phyloP scores from a whole-genome alignment of 2,329 filamentous ascomycete genomes.

The Claviceps quebecensis region DNA sequence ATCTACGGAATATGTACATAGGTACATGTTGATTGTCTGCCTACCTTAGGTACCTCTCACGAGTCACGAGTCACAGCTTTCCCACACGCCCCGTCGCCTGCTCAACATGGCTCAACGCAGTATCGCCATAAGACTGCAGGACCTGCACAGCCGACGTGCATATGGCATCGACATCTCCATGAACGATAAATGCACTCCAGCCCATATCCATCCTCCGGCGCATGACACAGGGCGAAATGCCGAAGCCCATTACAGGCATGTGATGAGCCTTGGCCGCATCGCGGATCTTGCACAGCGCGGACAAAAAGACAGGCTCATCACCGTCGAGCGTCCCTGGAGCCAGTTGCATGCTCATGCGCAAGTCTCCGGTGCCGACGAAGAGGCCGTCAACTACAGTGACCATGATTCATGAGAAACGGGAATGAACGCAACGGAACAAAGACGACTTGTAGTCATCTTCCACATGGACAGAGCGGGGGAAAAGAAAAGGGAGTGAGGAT shows the following conservation, averaged over 20 bases:
- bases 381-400: slow-evolving; percentile 1
- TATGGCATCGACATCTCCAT: slow-evolving; percentile 2
- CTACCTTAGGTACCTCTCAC: too few relatives aligned
- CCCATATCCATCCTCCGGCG: slow-evolving; percentile 1
- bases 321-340: slow-evolving; percentile 1
- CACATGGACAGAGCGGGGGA: neutral
- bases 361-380: slow-evolving; percentile 3
- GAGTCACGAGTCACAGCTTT: too few relatives aligned
- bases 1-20: too few relatives aligned
- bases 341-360: slow-evolving; percentile 3
- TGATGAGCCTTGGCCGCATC: slow-evolving; percentile 1
- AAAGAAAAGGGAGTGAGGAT: neutral
- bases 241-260: slow-evolving; percentile 2
- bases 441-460: too few relatives aligned
- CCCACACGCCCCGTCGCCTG: too few relatives aligned
- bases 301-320: slow-evolving; percentile 2
- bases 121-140: neutral
- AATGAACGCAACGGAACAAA: neutral
- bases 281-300: neutral
- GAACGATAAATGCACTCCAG: slow-evolving; percentile 3
- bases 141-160: slow-evolving; percentile 2
- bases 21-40: too few relatives aligned
- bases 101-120: neutral
- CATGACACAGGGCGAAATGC: slow-evolving; percentile 1
- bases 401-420: neutral